phyloP scores from a whole-genome alignment of 495 filamentous ascomycete genomes.

The Neurospora sp. region DNA sequence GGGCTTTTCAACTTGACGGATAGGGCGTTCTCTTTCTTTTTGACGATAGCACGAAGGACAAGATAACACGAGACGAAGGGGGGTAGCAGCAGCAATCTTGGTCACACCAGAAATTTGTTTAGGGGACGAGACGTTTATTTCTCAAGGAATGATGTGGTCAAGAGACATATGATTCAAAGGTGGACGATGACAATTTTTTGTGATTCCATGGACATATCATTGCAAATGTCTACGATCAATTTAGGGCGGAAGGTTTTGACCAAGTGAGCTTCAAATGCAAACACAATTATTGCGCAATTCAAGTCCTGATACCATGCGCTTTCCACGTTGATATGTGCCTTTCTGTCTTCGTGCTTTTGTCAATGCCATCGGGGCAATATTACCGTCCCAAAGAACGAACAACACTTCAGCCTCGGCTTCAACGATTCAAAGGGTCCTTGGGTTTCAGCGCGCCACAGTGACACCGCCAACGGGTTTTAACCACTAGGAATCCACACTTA shows the following conservation, averaged over 20 bases:
- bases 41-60: slow-evolving; percentile 31
- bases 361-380: background rate
- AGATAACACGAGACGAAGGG: slow-evolving; percentile 9
- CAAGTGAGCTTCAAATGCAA: background rate
- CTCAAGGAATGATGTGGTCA: slow-evolving; percentile 15
- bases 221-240: slow-evolving; percentile 9
- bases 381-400: background rate
- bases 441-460: background rate
- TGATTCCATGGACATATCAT: slow-evolving; percentile 35
- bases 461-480: background rate
- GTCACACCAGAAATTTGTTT: slow-evolving; percentile 1
- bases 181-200: slow-evolving; percentile 18
- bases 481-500: background rate
- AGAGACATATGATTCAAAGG: slow-evolving; percentile 23
- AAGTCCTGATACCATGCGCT: background rate
- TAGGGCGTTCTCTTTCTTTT: slow-evolving; percentile 16
- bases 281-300: background rate
- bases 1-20: slow-evolving; percentile 8
- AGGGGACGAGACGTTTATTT: slow-evolving; percentile 13
- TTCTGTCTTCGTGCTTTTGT: background rate
- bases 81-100: background rate
- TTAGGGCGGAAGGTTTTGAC: background rate
- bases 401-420: background rate
- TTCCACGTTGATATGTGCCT: background rate
- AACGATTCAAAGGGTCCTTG: background rate